Base-by-base conservation (phyloP, 2,329 filamentous ascomycete genomes). In the Fusarium lyarnte region DNA sequence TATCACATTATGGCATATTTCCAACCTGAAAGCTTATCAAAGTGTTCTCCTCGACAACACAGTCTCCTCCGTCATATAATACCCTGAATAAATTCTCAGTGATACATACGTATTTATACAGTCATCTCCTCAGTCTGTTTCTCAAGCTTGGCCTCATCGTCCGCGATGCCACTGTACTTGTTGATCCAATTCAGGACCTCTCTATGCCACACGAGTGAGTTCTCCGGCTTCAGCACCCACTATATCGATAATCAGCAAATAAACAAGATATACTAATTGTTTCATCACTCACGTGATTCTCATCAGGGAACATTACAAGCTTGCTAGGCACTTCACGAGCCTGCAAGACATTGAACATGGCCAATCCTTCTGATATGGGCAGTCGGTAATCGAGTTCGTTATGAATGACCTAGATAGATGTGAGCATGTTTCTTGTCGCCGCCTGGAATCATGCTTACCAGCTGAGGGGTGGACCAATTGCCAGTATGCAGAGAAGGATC, bases 151-250 rank as follows among this genome's bases (percentile, higher is more conserved):
- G 52, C 31, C 49, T 80, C 64, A 14, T 78, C 74, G 3, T 58
- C 41, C 36, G 76, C 74, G 27, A 89, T 77, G 0, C 87, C 86
- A 29, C 86, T 86, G 74, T 89, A 90, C 77, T 90, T 87, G 76
- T 91, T 91, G 71, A 91, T 91, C 90, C 93, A 98, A 62, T 89
- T 89, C 35, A 98, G 79, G 21, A 98, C 94, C 64, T 94, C 93
- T 62, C 88, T 88, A 78, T 98, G 94, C 96, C 96, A 98, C 25
- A 97, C 87, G 23, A 98, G 84, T 7, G 91, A 93, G 81, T 98
- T 98, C 82, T 98, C 95, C 0, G 92, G 93, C 80, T 97, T 97
- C 59, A 97, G 79, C 8, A 98, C 94, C 94, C 94, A 91, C 88
- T 90, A 55, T 33, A 45, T 23, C 16, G 10, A 27, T 10, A 9